Conservation (phyloP, 805 yeast species). For the Candida tammaniensis region DNA sequence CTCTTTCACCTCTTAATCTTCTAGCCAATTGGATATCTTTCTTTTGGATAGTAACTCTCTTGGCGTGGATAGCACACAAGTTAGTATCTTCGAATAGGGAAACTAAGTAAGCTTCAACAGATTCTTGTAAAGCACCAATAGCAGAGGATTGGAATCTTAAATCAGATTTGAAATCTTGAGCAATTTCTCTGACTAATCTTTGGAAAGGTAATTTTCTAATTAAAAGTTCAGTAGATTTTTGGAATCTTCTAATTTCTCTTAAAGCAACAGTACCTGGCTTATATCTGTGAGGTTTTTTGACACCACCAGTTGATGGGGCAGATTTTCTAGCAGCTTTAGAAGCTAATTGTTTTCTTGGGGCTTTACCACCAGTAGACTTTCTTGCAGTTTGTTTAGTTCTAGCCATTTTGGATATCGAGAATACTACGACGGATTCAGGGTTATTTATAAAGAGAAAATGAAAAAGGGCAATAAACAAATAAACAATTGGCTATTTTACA, state of each 20-base stretch:
- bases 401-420: too few species aligned
- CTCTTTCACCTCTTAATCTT: constrained; percentile 52
- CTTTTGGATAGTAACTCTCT: constrained; percentile 51
- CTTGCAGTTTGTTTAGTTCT: constrained; percentile 52
- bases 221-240: constrained; percentile 46
- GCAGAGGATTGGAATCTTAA: constrained; percentile 50
- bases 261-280: constrained; percentile 53
- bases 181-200: constrained; percentile 50
- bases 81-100: constrained; percentile 49
- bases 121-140: constrained; percentile 50
- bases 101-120: constrained; percentile 49
- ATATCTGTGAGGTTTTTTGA: constrained; percentile 51
- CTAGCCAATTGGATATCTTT: constrained; percentile 51
- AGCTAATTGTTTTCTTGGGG: constrained; percentile 51
- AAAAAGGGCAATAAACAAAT: too few species aligned
- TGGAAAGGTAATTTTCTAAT: constrained; percentile 51
- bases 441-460: too few species aligned
- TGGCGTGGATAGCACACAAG: constrained; percentile 52
- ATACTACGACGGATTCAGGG: too few species aligned
- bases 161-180: constrained; percentile 49
- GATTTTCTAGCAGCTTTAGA: constrained; percentile 52
- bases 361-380: constrained; percentile 52
- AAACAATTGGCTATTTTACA: too few species aligned
- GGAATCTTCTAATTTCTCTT: constrained; percentile 52
- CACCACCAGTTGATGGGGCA: constrained; percentile 50